phyloP scores from a whole-genome alignment of 1,284 basidiomycete species.

The Leccinum pseudoinsigne region DNA sequence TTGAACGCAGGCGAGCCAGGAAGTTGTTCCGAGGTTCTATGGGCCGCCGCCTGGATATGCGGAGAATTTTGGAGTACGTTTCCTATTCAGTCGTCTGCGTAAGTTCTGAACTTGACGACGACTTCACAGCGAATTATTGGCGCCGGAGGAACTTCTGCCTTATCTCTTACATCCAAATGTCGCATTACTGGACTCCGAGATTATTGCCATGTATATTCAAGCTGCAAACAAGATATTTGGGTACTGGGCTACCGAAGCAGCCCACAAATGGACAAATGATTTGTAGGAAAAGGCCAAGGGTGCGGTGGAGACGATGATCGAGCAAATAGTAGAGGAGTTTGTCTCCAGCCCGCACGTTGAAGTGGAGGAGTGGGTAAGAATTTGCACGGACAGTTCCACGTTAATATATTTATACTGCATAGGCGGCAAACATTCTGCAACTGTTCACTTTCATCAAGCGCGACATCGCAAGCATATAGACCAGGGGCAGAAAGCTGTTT shows the following conservation, averaged over 20 bases:
- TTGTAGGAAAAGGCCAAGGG: slow-evolving; percentile 60
- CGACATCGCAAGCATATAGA: slow-evolving; percentile 65
- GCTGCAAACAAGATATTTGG: slow-evolving; percentile 86
- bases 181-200: too few species aligned
- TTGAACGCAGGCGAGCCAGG: slow-evolving; percentile 59
- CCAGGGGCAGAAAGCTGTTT: slow-evolving; percentile 44
- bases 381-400: background rate
- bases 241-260: slow-evolving; percentile 74
- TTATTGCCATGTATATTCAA: too few species aligned
- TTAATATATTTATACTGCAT: slow-evolving; percentile 5
- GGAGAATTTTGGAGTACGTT: slow-evolving; percentile 86
- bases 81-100: slow-evolving; percentile 1
- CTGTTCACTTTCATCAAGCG: slow-evolving; percentile 81
- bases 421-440: slow-evolving; percentile 82
- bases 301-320: slow-evolving; percentile 59
- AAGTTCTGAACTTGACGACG: slow-evolving; percentile 2
- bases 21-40: slow-evolving; percentile 79
- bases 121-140: slow-evolving; percentile 57
- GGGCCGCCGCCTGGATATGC: slow-evolving; percentile 94
- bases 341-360: slow-evolving; percentile 71
- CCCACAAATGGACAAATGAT: slow-evolving; percentile 75
- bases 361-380: slow-evolving; percentile 84
- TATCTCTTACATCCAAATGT: too few species aligned
- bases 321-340: slow-evolving; percentile 50
- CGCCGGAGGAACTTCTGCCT: slow-evolving; percentile 22